Conservation (phyloP, 495 filamentous ascomycete species). For the Cercophora newfieldiana region DNA sequence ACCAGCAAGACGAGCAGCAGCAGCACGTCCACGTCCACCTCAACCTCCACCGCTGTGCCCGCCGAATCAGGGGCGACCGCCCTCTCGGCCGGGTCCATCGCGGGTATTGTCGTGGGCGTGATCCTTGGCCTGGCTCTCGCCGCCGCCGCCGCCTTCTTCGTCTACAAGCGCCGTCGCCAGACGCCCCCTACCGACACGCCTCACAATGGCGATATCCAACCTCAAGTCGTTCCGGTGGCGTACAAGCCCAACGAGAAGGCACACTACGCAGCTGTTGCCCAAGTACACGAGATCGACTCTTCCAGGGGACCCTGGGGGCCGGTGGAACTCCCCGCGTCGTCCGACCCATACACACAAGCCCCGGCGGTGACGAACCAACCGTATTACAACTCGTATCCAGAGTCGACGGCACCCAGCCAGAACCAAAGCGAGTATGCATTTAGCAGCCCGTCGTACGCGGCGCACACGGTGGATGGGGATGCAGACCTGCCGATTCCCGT, state of each 20-base stretch:
- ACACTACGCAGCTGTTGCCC: neutral
- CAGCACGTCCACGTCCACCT: neutral
- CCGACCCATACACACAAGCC: neutral
- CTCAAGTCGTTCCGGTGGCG: neutral
- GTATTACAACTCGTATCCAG: neutral
- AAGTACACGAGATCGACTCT: neutral
- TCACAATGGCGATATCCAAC: neutral
- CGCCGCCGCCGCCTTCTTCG: neutral
- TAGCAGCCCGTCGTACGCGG: neutral
- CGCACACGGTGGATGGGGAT: neutral
- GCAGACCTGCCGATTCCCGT: neutral
- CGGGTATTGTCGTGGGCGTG: neutral
- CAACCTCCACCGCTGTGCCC: neutral
- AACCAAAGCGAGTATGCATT: neutral
- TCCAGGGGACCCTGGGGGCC: neutral
- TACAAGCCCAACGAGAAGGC: neutral
- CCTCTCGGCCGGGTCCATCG: neutral
- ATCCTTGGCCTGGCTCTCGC: neutral
- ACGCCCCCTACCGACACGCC: neutral
- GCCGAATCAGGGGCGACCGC: neutral
- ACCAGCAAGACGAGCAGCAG: neutral
- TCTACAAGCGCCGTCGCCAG: neutral
- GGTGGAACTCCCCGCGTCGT: neutral
- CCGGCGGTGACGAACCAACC: neutral
- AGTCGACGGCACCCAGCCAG: neutral